phyloP scores from a whole-genome alignment of 2,329 filamentous ascomycete species.

The Colletotrichum tofieldiae region DNA sequence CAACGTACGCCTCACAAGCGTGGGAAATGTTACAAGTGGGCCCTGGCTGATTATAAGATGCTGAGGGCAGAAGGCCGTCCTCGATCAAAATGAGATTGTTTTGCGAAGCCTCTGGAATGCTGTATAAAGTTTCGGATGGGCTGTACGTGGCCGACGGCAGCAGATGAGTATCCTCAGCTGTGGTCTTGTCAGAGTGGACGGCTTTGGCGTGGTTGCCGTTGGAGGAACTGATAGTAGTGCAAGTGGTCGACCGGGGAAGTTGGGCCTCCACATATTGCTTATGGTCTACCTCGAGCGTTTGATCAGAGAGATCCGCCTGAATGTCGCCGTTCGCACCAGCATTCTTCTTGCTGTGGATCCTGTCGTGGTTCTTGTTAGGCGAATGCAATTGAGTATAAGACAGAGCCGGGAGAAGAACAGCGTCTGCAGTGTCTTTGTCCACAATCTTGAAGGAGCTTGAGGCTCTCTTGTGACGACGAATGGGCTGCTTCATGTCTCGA shows the following conservation, averaged over 20 bases:
- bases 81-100: neutral
- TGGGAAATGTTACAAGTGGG: neutral
- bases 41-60: neutral
- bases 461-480: slow-evolving; percentile 34
- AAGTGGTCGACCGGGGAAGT: neutral
- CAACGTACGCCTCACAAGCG: neutral
- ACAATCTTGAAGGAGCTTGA: slow-evolving; percentile 28
- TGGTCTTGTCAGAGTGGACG: neutral
- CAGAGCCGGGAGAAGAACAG: slow-evolving; percentile 15
- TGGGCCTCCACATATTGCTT: neutral
- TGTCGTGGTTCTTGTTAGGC: neutral
- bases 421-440: slow-evolving; percentile 13
- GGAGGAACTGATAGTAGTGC: neutral
- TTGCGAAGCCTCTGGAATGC: neutral
- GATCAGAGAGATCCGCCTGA: neutral
- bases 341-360: neutral
- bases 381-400: neutral
- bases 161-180: neutral
- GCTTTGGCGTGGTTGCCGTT: neutral
- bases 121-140: neutral
- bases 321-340: neutral
- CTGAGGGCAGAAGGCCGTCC: neutral
- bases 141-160: slow-evolving; percentile 1
- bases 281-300: neutral
- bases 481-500: neutral